Conservation (phyloP, 192 early-diverging fungal genomes). For the Coemansia sp. region DNA sequence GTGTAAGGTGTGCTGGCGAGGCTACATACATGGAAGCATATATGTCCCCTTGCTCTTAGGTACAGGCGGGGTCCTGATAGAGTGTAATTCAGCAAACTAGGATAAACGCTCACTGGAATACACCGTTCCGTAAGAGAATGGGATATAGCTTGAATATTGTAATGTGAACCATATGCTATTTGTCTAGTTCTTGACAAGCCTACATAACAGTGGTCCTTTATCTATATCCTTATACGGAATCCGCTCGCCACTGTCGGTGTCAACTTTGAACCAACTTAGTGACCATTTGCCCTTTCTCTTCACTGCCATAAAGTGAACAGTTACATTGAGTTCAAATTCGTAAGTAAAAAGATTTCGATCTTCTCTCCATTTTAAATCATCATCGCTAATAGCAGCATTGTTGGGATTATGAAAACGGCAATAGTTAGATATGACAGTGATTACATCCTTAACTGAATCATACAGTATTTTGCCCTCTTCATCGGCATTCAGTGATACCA, state of each 20-base stretch:
- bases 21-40: background rate
- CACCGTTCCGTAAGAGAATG: background rate
- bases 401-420: background rate
- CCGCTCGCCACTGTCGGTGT: no score
- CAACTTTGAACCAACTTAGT: no score
- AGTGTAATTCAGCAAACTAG: background rate
- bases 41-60: background rate
- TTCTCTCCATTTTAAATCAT: background rate
- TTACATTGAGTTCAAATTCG: no score
- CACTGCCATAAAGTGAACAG: no score
- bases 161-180: background rate
- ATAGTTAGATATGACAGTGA: background rate
- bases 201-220: no score
- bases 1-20: no score
- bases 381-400: background rate
- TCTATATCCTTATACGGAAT: no score
- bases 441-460: background rate
- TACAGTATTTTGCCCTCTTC: background rate
- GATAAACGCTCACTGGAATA: background rate
- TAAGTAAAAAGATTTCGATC: background rate
- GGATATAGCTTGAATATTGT: background rate
- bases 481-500: no score
- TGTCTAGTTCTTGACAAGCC: no score
- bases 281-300: no score
- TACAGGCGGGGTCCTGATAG: background rate